Base-by-base conservation (phyloP, 2,329 filamentous ascomycete species). In the Ramichloridium luteum region DNA sequence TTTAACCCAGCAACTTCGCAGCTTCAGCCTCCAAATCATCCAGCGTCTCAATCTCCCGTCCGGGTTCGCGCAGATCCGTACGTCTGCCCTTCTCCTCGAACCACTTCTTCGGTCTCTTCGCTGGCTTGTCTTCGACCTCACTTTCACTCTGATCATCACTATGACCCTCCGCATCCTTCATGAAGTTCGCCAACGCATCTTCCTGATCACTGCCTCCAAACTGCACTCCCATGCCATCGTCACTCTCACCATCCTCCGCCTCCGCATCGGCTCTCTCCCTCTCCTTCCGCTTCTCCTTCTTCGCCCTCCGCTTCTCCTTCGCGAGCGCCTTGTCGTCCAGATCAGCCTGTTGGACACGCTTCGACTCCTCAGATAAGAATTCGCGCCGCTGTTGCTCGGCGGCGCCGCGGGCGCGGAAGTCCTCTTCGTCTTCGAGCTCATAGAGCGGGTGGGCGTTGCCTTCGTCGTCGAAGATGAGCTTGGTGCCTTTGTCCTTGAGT, bases 381-480 rank as follows among this genome's bases (percentile, higher is more conserved):
- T 69, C 72, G 46, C 70, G 66, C 28, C 84, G 70, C 57, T 92
- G 84, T 29, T 72, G 71, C 43, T 85, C 80, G 3, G 82, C 80
- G 14, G 77, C 65, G 20, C 88, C 90, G 32, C 76, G 71, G 23
- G 72, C 68, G 40, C 65, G 67, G 68, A 96, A 98, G 43, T 77
- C 74, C 0, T 77, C 75, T 58, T 94, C 84, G 55, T 81, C 74
- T 52, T 88, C 79, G 44, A 98, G 74, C 55, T 93, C 81, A 61
- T 96, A 94, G 10, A 92, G 57, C 40, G 81, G 73, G 55, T 90
- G 85, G 3, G 85, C 68, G 39, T 80, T 77, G 45, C 86, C 88
- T 17, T 94, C 84, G 28, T 93, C 86, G 59, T 96, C 88, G 55
- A 88, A 98, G 4, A 94, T 69, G 5, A 94, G 63, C 54, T 90